Conservation (phyloP, 164 flowering plant species). For the Amborella trichopoda region DNA sequence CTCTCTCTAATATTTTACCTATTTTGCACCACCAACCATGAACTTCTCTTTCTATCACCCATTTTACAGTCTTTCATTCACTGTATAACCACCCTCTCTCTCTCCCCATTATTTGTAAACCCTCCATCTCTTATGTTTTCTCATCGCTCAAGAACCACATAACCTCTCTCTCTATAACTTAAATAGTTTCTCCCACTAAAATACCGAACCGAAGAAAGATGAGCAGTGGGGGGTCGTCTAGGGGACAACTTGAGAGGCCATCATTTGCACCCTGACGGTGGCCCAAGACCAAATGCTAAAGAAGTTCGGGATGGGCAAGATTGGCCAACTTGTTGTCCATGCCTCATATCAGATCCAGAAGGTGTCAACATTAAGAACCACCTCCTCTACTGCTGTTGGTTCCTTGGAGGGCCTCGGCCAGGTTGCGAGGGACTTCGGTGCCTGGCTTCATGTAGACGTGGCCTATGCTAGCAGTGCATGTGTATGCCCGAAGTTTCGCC, state of each 20-base stretch:
- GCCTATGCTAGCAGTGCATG: conserved; percentile 66
- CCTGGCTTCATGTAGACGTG: conserved; percentile 51
- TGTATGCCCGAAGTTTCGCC: conserved; percentile 56
- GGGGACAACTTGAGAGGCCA: conserved; percentile 59
- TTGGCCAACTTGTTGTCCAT: conserved; percentile 15
- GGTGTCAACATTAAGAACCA: conserved; percentile 43
- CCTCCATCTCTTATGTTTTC: no score
- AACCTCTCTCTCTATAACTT: no score
- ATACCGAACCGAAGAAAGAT: no score
- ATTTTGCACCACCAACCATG: no score
- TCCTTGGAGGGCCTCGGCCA: conserved; percentile 18
- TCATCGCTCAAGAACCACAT: no score
- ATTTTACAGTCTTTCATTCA: no score
- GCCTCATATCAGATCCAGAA: conserved; percentile 51
- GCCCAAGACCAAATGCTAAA: conserved; percentile 32
- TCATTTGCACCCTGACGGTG: conserved; percentile 34
- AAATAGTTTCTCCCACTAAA: no score
- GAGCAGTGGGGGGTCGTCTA: conserved; percentile 66
- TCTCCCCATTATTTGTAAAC: no score
- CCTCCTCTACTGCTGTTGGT: conserved; percentile 36
- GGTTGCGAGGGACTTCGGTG: conserved; percentile 17
- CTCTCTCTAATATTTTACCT: no score
- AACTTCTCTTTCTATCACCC: no score
- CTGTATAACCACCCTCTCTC: no score
- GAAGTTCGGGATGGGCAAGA: conserved; percentile 17